Evolutionary conservation across 495 filamentous ascomycete genomes (phyloP), one percentile per base, ranked within the genome.

Genomic region (Talaromyces thailandensis): DNA sequence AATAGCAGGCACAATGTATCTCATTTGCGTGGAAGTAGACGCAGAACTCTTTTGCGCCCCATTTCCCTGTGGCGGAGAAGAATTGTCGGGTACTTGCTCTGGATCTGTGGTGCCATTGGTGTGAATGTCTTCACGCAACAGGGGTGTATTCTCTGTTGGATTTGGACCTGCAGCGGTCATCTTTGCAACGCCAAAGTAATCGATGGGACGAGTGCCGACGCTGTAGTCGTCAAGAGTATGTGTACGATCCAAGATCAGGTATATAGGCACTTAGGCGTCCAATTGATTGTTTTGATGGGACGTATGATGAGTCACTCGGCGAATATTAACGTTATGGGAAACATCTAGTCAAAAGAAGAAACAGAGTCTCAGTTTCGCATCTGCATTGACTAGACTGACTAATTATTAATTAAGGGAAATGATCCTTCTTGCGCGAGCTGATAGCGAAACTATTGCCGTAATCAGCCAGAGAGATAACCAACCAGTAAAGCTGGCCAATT

Each of bases 1-100:
- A 31, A 83, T 66, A 5, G 81, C 79, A 24, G 79, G 80, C 8
- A 83, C 32, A 53, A 83, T 79, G 59, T 76, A 82, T 40, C 69
- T 71, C 26, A 83, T 69, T 48, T 71, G 69, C 2, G 35, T 16
- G 4, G 35, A 16, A 40, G 35, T 40, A 51, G 66, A 68, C 0
- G 71, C 66, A 62, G 51, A 23, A 3, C 29, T 18, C 21, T 57
- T 75, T 71, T 28, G 71, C 66, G 24, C 65, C 50, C 67, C 68
- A 61, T 79, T 75, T 24, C 32, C 56, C 58, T 66, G 64, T 9
- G 53, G 14, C 1, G n/a, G 53, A 2, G 37, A 48, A 60, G 21
- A 16, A 40, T 7, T 28, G 11, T 59, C 18, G 14, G 52, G 25
- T 6, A 43, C 53, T n/a, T 25, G 32, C 31, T 51, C 62, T 51